Base-by-base conservation (phyloP, 768 basidiomycete genomes). In the Botryobasidium botryosum region DNA sequence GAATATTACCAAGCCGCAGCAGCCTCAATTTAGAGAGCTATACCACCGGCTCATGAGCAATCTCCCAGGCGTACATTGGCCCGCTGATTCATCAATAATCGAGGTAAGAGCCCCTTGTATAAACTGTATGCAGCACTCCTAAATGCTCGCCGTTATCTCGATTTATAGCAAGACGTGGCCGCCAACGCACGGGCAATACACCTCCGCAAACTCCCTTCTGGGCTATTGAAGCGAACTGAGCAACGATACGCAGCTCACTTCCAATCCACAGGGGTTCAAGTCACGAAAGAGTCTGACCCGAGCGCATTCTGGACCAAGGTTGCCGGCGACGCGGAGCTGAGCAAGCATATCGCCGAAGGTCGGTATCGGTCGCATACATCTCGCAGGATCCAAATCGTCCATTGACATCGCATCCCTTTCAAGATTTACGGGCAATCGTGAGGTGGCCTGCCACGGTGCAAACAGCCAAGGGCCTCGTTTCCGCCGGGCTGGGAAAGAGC, bases 1-100 rank as follows among this genome's bases (percentile, higher is more conserved):
- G 38, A 97, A 96, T 61, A 96, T 99, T 53, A 91, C 97, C 33
- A 65, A 68, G 45, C 75, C 75, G 41, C 86, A 94, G 63, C 67
- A 69, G 15, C 69, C 70, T 15, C 85, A 90, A 59, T 97, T 97
- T 63, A 72, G 74, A 47, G 82, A 83, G 57, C 64, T 97, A 47
- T 97, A 97, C 66, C 75, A 77, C 57, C 71, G 77, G 23, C 66
- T 85, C 12, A 80, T 78, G 3, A 71, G 74, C 23, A 84, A 79
- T 0, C 62, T 88, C 1, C 85, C 85, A 12, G 84, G 85, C 17
- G 79, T 86, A 13, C 69, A 76, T 56, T 87, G 84, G 85, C 64
- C 66, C 4, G 54, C 60, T 13, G 61, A 70, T 35, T 62, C 66
- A 51, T 46, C 56, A 35, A 59, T 54, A 45, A 73, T 87, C 44